phyloP scores from a whole-genome alignment of 176 grass and related monocot genomes.

The Zoysia japonica region DNA sequence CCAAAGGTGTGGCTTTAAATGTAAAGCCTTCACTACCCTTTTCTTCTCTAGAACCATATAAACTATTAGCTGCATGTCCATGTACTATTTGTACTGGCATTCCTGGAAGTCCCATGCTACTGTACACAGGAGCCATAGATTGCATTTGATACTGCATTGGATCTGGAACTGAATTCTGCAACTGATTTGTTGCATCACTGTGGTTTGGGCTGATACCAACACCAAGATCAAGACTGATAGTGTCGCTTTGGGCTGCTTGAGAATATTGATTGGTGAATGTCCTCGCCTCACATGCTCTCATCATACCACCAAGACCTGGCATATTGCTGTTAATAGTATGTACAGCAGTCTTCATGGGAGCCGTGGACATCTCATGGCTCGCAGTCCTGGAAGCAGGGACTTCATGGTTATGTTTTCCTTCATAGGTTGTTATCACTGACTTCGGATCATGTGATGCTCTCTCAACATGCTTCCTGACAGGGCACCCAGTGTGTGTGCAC shows the following conservation, averaged over 20 bases:
- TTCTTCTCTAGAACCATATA: conserved; percentile 64
- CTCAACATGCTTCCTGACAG: conserved; percentile 98
- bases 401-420: conserved; percentile 99
- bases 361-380: conserved; percentile 52
- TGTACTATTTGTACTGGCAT: conserved; percentile 44
- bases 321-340: conserved; percentile 51
- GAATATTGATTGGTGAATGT: conserved; percentile 55
- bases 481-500: conserved; percentile 88
- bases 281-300: conserved; percentile 62
- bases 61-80: conserved; percentile 45
- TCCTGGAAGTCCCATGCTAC: conserved; percentile 48
- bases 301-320: conserved; percentile 54
- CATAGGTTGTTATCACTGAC: conserved; percentile 98
- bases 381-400: conserved; percentile 83
- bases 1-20: conserved; percentile 71
- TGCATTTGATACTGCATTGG: conserved; percentile 78
- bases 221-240: conserved; percentile 88
- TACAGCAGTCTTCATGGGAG: conserved; percentile 40
- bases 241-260: conserved; percentile 53
- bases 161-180: conserved; percentile 39
- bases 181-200: conserved; percentile 46
- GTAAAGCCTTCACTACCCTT: conserved; percentile 69
- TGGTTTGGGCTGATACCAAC: conserved; percentile 88
- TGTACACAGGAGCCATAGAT: conserved; percentile 42
- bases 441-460: conserved; percentile 98